These are phyloP conservation scores for Pseudisothecium myosuroides DNA, from an alignment of 225 moss, liverwort and hornwort genomes.

Conservation along the genomic window DNA sequence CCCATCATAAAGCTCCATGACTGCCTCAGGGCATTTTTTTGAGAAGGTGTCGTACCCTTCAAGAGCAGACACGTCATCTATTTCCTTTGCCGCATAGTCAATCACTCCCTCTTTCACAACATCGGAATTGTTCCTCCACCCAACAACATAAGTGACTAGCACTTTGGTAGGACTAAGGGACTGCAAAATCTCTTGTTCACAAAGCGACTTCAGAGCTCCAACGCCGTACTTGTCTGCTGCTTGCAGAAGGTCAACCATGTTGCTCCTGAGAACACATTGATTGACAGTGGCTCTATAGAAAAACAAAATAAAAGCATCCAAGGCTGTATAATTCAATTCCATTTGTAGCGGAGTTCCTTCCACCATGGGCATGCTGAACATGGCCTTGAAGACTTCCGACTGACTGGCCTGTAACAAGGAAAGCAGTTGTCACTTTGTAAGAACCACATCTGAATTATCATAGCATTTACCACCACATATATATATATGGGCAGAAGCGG, in stretches of 20 bases:
- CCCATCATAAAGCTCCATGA: constrained; percentile 61
- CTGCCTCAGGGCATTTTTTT: constrained; percentile 60
- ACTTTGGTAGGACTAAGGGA: constrained; percentile 51
- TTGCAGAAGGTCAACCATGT: constrained; percentile 53
- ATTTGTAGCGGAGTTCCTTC: constrained; percentile 27
- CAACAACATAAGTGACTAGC: constrained; percentile 61
- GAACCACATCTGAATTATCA: not conserved
- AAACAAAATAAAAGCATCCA: constrained; percentile 46
- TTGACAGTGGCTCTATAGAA: constrained; percentile 48
- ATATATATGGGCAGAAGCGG: not conserved
- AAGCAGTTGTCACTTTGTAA: not conserved
- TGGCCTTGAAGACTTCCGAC: constrained; percentile 48
- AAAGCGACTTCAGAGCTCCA: constrained; percentile 39
- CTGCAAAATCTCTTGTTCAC: constrained; percentile 48
- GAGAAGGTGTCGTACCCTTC: constrained; percentile 64
- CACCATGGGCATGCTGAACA: constrained; percentile 42
- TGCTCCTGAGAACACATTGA: constrained; percentile 34
- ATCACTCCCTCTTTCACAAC: constrained; percentile 57
- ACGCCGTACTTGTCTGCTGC: constrained; percentile 57
- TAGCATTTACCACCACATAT: not conserved
- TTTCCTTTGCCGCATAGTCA: constrained; percentile 48
- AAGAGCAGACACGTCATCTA: constrained; percentile 58
- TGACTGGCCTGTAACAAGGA: constrained; percentile 40
- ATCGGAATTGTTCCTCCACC: constrained; percentile 59
- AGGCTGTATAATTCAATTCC: constrained; percentile 39